Base-by-base conservation (phyloP, 108 stramenopile genomes). In the Cyclotella sp. region DNA sequence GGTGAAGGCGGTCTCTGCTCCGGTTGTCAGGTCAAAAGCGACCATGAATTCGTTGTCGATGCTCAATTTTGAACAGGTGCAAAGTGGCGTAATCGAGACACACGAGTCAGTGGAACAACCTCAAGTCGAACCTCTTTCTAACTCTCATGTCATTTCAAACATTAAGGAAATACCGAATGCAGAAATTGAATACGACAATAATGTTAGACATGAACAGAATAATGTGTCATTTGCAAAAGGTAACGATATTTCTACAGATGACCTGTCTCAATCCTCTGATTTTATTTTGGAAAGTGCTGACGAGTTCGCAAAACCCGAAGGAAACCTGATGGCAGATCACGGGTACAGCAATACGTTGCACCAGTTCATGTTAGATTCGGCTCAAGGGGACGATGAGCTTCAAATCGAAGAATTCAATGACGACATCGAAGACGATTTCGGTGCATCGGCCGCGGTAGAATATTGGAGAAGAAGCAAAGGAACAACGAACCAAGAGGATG, bases 381-480 rank as follows among this genome's bases (percentile, higher is more conserved):
- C 29, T 30, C 60, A 2, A 15, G 19, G 60, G 19, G 60, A 61
- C 12, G 30, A 61, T 1, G 14, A 29, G 29, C 30, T 34, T 15
- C 29, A 34, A 39, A 34, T 61, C 15, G 60, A 61, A 15, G 60
- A 61, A 39, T 15, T 13, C 12, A 30, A 61, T 39, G 43, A 44
- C 9, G 63, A 45, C 9, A 26, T 18, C 16, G 63, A 46, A 46
- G 67, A 9, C 3, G 67, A 68, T 44, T 51, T 53, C 34, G 67
- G 11, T 43, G 67, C 67, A 68, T 68, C 67, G 12, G 67, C 49
- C 34, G 49, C 67, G 11, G 39, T 68, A n/a, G 18, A n/a, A 21
- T 52, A 68, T 7, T 68, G 67, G 67, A 43, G 49, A 12, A 68
- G 30, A 13, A 61, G 30, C n/a, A 61, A 61, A 39, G 60, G 60